Conservation (phyloP, 2,329 filamentous ascomycete species). For the Clonostachys byssicola region DNA sequence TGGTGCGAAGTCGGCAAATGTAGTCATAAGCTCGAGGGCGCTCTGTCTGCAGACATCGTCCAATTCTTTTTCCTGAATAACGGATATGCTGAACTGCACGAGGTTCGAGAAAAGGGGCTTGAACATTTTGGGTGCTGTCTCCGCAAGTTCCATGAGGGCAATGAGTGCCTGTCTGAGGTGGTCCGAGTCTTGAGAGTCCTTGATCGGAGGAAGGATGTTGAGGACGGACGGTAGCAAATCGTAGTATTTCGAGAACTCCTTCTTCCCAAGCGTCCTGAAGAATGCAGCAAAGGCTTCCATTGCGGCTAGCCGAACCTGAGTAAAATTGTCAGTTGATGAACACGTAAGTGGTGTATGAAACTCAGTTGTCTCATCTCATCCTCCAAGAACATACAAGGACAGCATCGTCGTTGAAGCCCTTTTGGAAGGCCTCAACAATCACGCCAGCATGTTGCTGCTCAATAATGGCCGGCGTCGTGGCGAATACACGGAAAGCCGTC, state of each 20-base stretch:
- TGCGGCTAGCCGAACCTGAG: constrained; percentile 80
- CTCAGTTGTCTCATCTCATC: not conserved
- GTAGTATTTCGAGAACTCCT: constrained; percentile 84
- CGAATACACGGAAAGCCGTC: constrained; percentile 91
- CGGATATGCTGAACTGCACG: constrained; percentile 87
- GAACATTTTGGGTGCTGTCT: constrained; percentile 96
- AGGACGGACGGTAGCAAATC: constrained; percentile 83
- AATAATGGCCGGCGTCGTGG: constrained; percentile 91
- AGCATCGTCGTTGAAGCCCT: constrained; percentile 86
- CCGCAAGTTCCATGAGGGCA: constrained; percentile 89
- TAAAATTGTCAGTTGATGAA: constrained; percentile 1
- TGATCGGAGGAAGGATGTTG: constrained; percentile 90
- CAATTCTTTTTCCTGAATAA: constrained; percentile 94
- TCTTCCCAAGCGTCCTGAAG: constrained; percentile 87
- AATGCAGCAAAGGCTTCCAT: constrained; percentile 97
- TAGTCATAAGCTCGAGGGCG: constrained; percentile 93
- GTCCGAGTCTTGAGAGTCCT: constrained; percentile 85
- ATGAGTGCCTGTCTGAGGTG: constrained; percentile 86
- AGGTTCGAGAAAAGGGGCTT: constrained; percentile 89
- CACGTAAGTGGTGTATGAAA: not conserved
- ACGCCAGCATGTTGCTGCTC: constrained; percentile 91
- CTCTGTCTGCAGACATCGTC: constrained; percentile 89
- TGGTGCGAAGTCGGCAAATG: constrained; percentile 91
- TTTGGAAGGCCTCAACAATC: constrained; percentile 84
- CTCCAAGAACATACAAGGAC: constrained; percentile 47